phyloP scores from a whole-genome alignment of 768 basidiomycete genomes.

The Russula dissimulans region DNA sequence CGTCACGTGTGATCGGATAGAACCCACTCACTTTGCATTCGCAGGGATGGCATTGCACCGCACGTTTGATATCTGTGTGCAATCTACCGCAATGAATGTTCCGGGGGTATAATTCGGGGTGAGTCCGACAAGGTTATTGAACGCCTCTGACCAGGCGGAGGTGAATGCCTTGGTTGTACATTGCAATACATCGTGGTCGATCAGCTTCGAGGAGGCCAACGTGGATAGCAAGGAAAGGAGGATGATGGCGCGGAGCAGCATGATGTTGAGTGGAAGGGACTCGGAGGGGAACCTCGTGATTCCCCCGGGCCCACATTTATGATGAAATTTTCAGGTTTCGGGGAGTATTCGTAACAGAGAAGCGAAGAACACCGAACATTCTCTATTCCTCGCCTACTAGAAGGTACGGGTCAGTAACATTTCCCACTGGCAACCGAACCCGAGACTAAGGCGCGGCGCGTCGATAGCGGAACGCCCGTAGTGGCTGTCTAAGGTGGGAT shows the following conservation, averaged over 20 bases:
- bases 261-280: neutral
- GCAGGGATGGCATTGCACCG: slow-evolving; percentile 6
- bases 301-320: neutral
- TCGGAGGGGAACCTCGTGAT: neutral
- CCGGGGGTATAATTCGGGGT: slow-evolving; percentile 7
- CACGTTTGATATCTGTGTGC: slow-evolving; percentile 4
- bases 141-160: slow-evolving; percentile 8
- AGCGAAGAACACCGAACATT: neutral
- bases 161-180: slow-evolving; percentile 16
- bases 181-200: slow-evolving; percentile 11
- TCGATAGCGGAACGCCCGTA: neutral
- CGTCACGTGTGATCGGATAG: neutral
- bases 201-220: neutral
- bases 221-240: neutral
- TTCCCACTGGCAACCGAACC: neutral
- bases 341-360: neutral
- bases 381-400: slow-evolving; percentile 3
- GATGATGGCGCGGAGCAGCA: neutral
- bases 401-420: neutral
- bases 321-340: neutral
- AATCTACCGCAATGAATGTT: slow-evolving; percentile 13
- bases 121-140: slow-evolving; percentile 9
- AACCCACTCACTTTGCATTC: slow-evolving; percentile 1
- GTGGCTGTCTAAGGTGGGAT: neutral
- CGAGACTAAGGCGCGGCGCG: too few relatives aligned